Evolutionary conservation across 257 asterid genomes (phyloP).

Genomic region (Datura wrightii): DNA sequence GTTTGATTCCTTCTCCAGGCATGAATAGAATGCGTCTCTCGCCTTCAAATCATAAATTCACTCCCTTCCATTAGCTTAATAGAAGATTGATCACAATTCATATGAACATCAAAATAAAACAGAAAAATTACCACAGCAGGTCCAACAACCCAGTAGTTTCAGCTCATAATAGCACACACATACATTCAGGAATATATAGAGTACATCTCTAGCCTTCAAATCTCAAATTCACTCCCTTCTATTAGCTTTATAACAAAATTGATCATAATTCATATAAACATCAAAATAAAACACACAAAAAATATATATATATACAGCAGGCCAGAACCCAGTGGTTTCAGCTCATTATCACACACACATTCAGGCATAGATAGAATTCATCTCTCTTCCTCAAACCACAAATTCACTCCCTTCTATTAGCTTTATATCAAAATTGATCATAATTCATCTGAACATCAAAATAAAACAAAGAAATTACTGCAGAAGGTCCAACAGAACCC

Average conservation of each 20-base stretch:
- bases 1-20: constrained; percentile 70
- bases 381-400: not conserved
- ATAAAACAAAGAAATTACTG: not conserved
- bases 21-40: constrained; percentile 92
- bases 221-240: too few species aligned
- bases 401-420: not conserved
- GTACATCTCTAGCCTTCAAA: too few species aligned
- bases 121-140: not conserved
- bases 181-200: too few species aligned
- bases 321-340: not conserved
- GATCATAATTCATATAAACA: not conserved
- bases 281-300: too few species aligned
- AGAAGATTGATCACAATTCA: constrained; percentile 6
- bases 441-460: too few species aligned
- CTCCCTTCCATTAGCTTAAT: not conserved
- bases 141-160: not conserved
- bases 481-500: not conserved
- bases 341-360: not conserved
- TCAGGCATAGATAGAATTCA: not conserved
- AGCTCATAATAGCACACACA: too few species aligned
- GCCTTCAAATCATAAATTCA: constrained; percentile 56
- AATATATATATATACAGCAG: too few species aligned
- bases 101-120: not conserved
- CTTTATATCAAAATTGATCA: not conserved
- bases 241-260: not conserved